These are phyloP conservation scores for Gymnopus androsaceus DNA, from an alignment of 1,284 basidiomycete species.

Conservation along the genomic window DNA sequence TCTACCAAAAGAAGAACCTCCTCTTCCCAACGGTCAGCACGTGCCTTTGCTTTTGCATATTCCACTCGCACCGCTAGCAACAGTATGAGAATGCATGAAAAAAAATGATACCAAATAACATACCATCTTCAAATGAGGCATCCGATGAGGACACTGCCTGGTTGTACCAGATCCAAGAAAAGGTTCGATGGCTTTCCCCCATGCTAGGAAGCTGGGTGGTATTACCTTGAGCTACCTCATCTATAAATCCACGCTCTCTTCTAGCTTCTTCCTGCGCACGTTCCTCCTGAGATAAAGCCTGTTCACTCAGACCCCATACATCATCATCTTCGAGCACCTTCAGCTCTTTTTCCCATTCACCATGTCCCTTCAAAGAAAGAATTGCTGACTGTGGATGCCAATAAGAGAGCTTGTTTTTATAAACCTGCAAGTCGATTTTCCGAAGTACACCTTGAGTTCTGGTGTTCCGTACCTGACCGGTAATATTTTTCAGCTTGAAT, in stretches of 20 bases:
- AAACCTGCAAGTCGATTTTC: conserved; percentile 8
- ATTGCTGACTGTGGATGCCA: neutral
- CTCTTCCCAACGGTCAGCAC: conserved; percentile 7
- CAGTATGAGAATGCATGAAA: too few relatives aligned
- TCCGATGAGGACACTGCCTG: neutral
- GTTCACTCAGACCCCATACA: conserved; percentile 16
- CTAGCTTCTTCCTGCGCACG: neutral
- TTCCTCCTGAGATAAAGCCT: conserved; percentile 12
- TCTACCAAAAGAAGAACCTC: conserved; percentile 8
- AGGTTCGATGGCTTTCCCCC: neutral
- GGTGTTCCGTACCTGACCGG: conserved; percentile 7
- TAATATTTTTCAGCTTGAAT: conserved; percentile 3
- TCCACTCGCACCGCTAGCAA: conserved; percentile 13
- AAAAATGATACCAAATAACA: neutral
- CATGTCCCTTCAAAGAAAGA: conserved; percentile 9
- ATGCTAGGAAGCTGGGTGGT: neutral
- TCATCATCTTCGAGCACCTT: conserved; percentile 8
- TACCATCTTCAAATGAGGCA: neutral
- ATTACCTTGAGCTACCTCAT: neutral
- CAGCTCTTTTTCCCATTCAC: conserved; percentile 11
- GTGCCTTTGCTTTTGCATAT: conserved; percentile 10
- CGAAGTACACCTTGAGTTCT: neutral
- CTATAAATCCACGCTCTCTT: neutral
- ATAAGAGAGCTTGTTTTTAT: neutral
- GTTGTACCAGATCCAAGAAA: conserved; percentile 18